Evolutionary conservation across 2,329 filamentous ascomycete species (phyloP).

Genomic region (Thyridium curvatum): DNA sequence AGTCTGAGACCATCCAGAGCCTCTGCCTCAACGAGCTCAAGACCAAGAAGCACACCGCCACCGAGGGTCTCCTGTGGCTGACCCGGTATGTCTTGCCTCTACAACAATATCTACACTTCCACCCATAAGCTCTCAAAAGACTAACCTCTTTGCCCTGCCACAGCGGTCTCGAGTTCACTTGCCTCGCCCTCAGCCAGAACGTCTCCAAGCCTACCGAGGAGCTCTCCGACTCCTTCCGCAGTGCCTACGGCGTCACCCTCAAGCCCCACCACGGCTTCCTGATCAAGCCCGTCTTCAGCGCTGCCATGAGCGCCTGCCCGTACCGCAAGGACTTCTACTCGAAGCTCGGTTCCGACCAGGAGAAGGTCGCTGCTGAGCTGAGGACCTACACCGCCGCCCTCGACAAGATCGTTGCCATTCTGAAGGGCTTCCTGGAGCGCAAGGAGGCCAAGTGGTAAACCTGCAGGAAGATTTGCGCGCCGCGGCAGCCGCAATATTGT

Average conservation of each 20-base stretch:
- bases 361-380: conserved; percentile 58
- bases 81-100: conserved; percentile 55
- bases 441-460: conserved; percentile 53
- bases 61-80: conserved; percentile 88
- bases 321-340: conserved; percentile 90
- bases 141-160: conserved; percentile 7
- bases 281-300: conserved; percentile 85
- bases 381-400: conserved; percentile 68
- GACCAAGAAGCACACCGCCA: conserved; percentile 79
- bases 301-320: conserved; percentile 88
- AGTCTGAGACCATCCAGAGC: conserved; percentile 79
- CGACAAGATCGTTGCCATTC: conserved; percentile 70
- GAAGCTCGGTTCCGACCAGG: conserved; percentile 68
- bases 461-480: too few relatives aligned
- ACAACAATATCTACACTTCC: background rate
- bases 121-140: background rate
- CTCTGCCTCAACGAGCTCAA: conserved; percentile 84
- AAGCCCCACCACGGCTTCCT: conserved; percentile 88
- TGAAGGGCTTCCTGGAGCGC: conserved; percentile 53
- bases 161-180: conserved; percentile 91
- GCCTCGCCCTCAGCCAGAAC: conserved; percentile 75
- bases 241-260: conserved; percentile 77
- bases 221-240: conserved; percentile 79
- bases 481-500: too few relatives aligned
- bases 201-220: conserved; percentile 62